Conservation (phyloP, 176 grass and related monocot species). For the Oryza officinalis region DNA sequence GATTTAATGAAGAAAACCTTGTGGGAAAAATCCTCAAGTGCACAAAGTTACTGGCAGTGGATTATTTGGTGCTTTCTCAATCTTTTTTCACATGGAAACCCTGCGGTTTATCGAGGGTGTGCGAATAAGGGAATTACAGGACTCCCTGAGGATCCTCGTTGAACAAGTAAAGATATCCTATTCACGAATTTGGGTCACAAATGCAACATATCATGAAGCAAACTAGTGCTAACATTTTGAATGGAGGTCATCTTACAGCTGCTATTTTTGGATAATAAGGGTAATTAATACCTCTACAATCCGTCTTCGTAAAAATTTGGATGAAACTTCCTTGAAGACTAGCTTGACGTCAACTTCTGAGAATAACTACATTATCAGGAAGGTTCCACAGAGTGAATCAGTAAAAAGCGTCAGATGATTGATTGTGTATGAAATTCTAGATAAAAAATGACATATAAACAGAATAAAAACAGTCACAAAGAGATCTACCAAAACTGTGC, state of each 20-base stretch:
- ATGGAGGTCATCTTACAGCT: background rate
- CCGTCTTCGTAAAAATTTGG: slow-evolving; percentile 81
- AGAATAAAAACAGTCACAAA: slow-evolving; percentile 15
- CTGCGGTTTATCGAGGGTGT: background rate
- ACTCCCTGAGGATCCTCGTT: background rate
- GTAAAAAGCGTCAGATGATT: background rate
- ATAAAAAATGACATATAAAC: slow-evolving; percentile 10
- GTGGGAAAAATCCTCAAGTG: background rate
- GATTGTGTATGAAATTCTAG: slow-evolving; percentile 18
- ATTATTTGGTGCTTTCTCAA: background rate
- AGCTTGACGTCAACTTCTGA: slow-evolving; percentile 98
- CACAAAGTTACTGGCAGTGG: background rate
- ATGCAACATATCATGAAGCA: slow-evolving; percentile 17
- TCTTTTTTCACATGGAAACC: background rate
- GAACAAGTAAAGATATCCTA: background rate
- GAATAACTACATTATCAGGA: slow-evolving; percentile 62
- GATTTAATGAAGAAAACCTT: background rate
- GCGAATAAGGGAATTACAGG: background rate
- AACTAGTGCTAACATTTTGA: slow-evolving; percentile 13
- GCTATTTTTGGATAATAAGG: slow-evolving; percentile 1
- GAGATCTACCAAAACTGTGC: background rate
- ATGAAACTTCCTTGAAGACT: slow-evolving; percentile 97
- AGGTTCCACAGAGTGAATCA: slow-evolving; percentile 21
- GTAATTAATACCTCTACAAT: slow-evolving; percentile 79
- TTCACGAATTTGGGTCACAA: background rate